These are phyloP conservation scores for Trichoderma koningii DNA, from an alignment of 2,329 filamentous ascomycete species.

Conservation along the genomic window DNA sequence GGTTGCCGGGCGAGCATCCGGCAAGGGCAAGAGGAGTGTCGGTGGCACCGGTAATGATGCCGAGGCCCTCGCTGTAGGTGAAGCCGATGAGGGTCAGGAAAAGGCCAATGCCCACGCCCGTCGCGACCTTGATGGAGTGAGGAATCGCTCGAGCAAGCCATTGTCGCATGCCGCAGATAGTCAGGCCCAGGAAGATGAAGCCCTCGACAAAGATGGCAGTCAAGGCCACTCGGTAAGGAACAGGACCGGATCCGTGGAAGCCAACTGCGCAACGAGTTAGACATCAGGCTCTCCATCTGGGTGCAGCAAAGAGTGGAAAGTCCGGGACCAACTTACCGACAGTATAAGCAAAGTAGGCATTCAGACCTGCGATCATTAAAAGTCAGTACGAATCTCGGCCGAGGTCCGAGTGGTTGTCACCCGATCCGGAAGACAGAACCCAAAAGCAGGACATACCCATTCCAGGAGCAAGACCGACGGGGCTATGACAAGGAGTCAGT, in stretches of 20 bases:
- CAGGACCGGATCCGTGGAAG: conserved; percentile 69
- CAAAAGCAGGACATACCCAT: conserved; percentile 42
- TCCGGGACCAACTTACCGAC: conserved; percentile 37
- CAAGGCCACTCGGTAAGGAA: conserved; percentile 74
- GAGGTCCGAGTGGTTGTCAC: not conserved
- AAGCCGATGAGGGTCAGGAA: conserved; percentile 77
- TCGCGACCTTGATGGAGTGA: conserved; percentile 81
- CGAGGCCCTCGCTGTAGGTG: conserved; percentile 81
- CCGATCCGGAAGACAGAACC: too few species aligned
- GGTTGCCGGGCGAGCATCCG: conserved; percentile 60
- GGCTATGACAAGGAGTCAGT: conserved; percentile 31
- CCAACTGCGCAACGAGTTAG: conserved; percentile 55
- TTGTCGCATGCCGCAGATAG: conserved; percentile 78
- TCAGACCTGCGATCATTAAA: conserved; percentile 54
- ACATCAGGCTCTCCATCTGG: not conserved
- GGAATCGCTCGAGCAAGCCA: conserved; percentile 86
- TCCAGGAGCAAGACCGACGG: conserved; percentile 46
- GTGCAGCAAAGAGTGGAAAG: not conserved
- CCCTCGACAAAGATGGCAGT: conserved; percentile 90
- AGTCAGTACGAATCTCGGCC: conserved; percentile 17
- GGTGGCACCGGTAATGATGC: conserved; percentile 68
- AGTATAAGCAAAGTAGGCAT: conserved; percentile 84
- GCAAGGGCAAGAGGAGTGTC: conserved; percentile 73
- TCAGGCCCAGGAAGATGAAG: conserved; percentile 79
- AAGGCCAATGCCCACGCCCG: conserved; percentile 81